Percentiles rank a stretch among this genome's conserved stretches.
Evolutionary conservation across 768 basidiomycete species (phyloP).

Genomic region (Solioccasus polychromus): DNA sequence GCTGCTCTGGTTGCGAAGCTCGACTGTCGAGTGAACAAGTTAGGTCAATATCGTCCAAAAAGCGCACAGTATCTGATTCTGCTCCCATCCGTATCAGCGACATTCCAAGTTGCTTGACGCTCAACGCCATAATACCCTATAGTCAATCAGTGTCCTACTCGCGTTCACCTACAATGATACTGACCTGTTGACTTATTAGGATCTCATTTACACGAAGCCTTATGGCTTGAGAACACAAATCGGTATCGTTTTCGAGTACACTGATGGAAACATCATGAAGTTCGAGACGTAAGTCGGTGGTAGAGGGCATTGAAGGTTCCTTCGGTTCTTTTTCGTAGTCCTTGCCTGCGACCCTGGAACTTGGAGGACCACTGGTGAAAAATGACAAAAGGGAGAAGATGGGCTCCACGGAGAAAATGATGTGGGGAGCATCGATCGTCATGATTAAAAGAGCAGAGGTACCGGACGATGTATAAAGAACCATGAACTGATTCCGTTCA

Average conservation of each 20-base stretch:
- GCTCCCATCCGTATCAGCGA: constrained; percentile 87
- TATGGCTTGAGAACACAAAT: constrained; percentile 81
- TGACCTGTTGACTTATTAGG: constrained; percentile 86
- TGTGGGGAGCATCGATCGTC: constrained; percentile 87
- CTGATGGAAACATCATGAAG: constrained; percentile 87
- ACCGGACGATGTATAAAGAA: constrained; percentile 80
- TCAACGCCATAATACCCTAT: constrained; percentile 80
- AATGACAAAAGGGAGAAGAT: constrained; percentile 87
- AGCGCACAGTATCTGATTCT: constrained; percentile 77
- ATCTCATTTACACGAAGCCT: constrained; percentile 80
- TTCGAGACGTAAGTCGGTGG: constrained; percentile 73
- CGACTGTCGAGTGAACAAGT: constrained; percentile 86
- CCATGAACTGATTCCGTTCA: constrained; percentile 88
- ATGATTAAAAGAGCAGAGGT: constrained; percentile 70
- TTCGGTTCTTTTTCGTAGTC: constrained; percentile 12
- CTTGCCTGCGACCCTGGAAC: constrained; percentile 14
- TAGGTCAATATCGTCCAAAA: constrained; percentile 90
- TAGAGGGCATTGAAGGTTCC: constrained; percentile 10
- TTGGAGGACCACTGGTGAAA: constrained; percentile 57
- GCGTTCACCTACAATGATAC: constrained; percentile 12
- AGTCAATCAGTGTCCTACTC: constrained; percentile 6
- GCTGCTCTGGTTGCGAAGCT: constrained; percentile 63
- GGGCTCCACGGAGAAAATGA: constrained; percentile 91
- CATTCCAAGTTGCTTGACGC: constrained; percentile 84
- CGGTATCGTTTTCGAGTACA: constrained; percentile 81